Conservation (phyloP, 192 early-diverging fungal species). For the Pecoramyces ruminantium region DNA sequence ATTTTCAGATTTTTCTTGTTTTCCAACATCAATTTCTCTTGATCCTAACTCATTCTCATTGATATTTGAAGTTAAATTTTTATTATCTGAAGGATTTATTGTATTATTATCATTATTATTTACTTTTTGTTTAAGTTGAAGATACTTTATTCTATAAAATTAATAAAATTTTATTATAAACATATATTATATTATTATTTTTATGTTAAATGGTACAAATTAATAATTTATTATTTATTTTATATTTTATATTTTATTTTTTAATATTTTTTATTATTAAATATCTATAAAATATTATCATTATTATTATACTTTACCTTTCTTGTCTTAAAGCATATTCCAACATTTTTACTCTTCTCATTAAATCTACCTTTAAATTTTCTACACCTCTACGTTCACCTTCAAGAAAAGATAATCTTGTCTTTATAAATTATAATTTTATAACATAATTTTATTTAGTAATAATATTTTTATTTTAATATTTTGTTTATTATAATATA, state of each 20-base stretch:
- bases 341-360: conserved; percentile 69
- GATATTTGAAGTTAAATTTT: not conserved
- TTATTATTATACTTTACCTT: no score
- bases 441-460: no score
- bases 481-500: no score
- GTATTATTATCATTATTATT: conserved; percentile 5
- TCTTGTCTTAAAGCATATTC: conserved; percentile 63
- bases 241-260: no score
- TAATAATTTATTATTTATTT: no score
- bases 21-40: not conserved
- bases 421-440: no score
- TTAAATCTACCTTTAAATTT: conserved; percentile 51
- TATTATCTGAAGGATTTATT: not conserved
- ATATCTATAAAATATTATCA: no score
- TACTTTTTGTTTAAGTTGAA: conserved; percentile 29
- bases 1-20: not conserved
- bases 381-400: conserved; percentile 62
- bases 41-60: not conserved
- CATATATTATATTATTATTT: no score
- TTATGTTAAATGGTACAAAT: no score
- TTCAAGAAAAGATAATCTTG: conserved; percentile 54
- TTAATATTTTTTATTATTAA: no score
- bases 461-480: no score
- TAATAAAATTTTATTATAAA: no score
- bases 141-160: not conserved